Percentiles rank a stretch among this genome's conserved stretches.
phyloP scores from a whole-genome alignment of 2,329 filamentous ascomycete genomes.

The Huntiella abstrusa region DNA sequence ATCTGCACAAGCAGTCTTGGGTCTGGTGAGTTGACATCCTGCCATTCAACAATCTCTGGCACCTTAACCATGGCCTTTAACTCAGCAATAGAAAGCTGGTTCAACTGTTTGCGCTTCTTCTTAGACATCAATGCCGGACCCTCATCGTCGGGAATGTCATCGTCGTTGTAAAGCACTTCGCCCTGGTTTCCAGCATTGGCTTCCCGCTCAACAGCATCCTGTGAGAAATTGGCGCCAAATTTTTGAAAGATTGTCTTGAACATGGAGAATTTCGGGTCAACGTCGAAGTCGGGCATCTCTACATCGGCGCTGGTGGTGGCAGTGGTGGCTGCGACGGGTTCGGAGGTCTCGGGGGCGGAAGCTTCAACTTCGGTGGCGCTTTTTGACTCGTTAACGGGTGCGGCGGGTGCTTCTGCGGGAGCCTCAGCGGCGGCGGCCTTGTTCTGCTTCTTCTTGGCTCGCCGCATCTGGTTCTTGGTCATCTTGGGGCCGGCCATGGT shows the following conservation, averaged over 20 bases:
- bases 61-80: slow-evolving; percentile 81
- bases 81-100: slow-evolving; percentile 85
- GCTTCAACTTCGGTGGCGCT: slow-evolving; percentile 6
- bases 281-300: slow-evolving; percentile 27
- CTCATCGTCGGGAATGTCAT: slow-evolving; percentile 72
- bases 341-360: slow-evolving; percentile 9
- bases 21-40: slow-evolving; percentile 79
- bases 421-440: slow-evolving; percentile 36
- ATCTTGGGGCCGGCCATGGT: slow-evolving; percentile 51
- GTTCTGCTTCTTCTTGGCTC: slow-evolving; percentile 85
- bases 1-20: slow-evolving; percentile 80
- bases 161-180: slow-evolving; percentile 65
- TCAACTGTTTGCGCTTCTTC: slow-evolving; percentile 82
- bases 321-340: neutral
- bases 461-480: slow-evolving; percentile 85
- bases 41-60: slow-evolving; percentile 94
- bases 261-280: slow-evolving; percentile 63
- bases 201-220: slow-evolving; percentile 45
- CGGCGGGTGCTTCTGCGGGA: neutral
- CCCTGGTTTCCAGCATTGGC: slow-evolving; percentile 57
- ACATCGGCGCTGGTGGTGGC: slow-evolving; percentile 1
- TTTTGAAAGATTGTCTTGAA: slow-evolving; percentile 69
- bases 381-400: neutral
- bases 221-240: slow-evolving; percentile 49
- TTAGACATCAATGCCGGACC: slow-evolving; percentile 55